Evolutionary conservation across 2,329 filamentous ascomycete genomes (phyloP), one percentile per base, ranked within the genome.

Genomic region (Mollisiaceae sp.): DNA sequence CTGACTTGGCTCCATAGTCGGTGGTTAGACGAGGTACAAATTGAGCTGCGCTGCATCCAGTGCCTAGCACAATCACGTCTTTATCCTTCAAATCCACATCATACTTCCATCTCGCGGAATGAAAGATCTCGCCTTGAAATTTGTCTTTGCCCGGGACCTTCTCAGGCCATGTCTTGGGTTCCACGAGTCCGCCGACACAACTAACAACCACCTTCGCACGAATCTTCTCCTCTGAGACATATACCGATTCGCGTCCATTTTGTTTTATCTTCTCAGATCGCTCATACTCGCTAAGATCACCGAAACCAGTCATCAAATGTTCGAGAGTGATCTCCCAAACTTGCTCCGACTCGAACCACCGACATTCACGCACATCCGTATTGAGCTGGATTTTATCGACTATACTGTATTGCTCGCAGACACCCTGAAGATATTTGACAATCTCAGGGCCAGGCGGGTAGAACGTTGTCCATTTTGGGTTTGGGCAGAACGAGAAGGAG

Each of bases 381-480:
- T 87, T 84, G 62, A 85, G 77, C 66, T 86, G 82, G 54, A 88
- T 83, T 69, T 87, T 87, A 72, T 86, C 84, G 15, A 82, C 78
- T 43, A 89, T 79, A 8, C 81, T 75, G 71, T 84, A 84, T 65
- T 86, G 83, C 65, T 83, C 78, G 5, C 85, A 85, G 11, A 86
- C 78, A 1, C 76, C 75, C 60, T 82, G 79, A 1, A 89, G 78
- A 69, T 89, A 88, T 24, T 77, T 77, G 75, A 82, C 77, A 24
- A 89, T 85, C 72, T 89, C 86, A 70, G 86, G 82, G 67, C 89
- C 86, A 0, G 82, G 82, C 0, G 86, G 84, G 68, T 87, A 86
- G 62, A 86, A 80, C 20, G 84, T 77, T 0, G 82, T 82, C 86
- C 86, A 89, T 67, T 83, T 79, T 2, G 83, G 77, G 60, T 87